phyloP scores from a whole-genome alignment of 2,329 filamentous ascomycete species.

The Paecilomyces formosus region DNA sequence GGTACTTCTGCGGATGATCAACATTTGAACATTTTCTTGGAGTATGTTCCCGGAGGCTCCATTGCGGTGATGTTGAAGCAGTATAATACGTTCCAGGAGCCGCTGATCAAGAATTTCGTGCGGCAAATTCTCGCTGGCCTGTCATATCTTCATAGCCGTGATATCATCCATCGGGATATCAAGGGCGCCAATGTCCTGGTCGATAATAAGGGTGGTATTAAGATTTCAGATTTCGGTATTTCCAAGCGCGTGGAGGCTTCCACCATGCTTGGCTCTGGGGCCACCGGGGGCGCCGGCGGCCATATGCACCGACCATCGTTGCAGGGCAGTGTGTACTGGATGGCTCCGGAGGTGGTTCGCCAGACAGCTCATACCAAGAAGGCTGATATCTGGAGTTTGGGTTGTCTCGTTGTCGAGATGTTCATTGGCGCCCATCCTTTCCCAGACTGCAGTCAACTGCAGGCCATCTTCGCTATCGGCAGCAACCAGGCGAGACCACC shows the following conservation, averaged over 20 bases:
- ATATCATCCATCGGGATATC: conserved; percentile 98
- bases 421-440: conserved; percentile 96
- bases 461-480: conserved; percentile 98
- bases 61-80: conserved; percentile 98
- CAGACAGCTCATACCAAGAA: conserved; percentile 98
- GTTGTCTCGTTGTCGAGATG: conserved; percentile 97
- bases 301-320: conserved; percentile 61
- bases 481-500: conserved; percentile 79
- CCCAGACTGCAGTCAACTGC: conserved; percentile 92
- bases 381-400: conserved; percentile 96
- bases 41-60: conserved; percentile 95
- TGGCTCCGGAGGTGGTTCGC: conserved; percentile 97
- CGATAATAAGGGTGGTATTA: conserved; percentile 97
- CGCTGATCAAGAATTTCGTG: conserved; percentile 91
- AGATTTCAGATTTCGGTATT: conserved; percentile 98
- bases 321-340: conserved; percentile 98
- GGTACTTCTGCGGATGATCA: conserved; percentile 87
- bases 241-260: conserved; percentile 94
- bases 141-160: conserved; percentile 84
- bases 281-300: conserved; percentile 27
- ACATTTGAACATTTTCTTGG: conserved; percentile 98
- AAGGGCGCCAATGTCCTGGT: conserved; percentile 98
- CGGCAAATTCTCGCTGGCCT: conserved; percentile 89
- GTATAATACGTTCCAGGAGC: conserved; percentile 89
- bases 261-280: conserved; percentile 57